Evolutionary conservation across 805 yeast genomes (phyloP).

Genomic region (Saccharomyces kudriavzevii): DNA sequence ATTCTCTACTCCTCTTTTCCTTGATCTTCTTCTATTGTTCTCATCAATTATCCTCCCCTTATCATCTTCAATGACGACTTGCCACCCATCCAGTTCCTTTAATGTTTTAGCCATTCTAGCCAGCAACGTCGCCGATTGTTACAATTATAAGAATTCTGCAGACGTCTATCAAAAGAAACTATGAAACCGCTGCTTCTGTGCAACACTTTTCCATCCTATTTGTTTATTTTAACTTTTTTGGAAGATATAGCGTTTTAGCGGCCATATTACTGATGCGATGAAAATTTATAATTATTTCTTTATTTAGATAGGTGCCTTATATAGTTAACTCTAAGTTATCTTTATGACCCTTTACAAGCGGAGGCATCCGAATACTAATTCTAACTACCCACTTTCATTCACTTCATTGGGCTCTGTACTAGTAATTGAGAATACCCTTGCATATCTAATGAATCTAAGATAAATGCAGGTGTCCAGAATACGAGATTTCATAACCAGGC

Average conservation of each 20-base stretch:
- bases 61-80: conserved; percentile 22
- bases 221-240: neutral
- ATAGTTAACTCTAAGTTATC: neutral
- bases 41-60: conserved; percentile 19
- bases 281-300: neutral
- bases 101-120: conserved; percentile 18
- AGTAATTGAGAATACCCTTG: neutral
- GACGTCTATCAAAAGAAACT: neutral
- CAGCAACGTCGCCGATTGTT: neutral
- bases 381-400: neutral
- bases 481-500: conserved; percentile 7
- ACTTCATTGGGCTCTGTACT: neutral
- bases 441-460: neutral
- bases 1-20: conserved; percentile 16
- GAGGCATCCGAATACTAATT: neutral
- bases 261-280: neutral
- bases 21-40: conserved; percentile 14
- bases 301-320: neutral
- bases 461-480: conserved; percentile 7
- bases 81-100: conserved; percentile 27
- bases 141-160: neutral
- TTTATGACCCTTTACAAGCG: neutral
- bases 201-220: neutral
- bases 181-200: neutral
- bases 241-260: neutral